phyloP scores from a whole-genome alignment of 352 stramenopile species.

The Pythium periplocum region DNA sequence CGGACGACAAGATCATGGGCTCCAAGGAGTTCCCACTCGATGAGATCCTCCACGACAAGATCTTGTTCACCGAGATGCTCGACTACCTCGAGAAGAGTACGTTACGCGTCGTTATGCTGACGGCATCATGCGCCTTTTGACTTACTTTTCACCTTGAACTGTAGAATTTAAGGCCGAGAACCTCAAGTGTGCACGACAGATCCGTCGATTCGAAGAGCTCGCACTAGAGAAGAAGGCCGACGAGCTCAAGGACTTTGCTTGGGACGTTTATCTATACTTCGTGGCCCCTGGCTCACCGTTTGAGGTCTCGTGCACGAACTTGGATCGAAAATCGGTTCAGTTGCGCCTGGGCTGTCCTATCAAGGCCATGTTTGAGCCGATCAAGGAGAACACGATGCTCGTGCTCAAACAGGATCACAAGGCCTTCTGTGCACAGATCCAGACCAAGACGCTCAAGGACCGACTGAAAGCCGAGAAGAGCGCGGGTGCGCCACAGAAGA shows the following conservation, averaged over 20 bases:
- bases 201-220: slow-evolving; percentile 75
- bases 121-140: neutral
- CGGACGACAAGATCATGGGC: slow-evolving; percentile 46
- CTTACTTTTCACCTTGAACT: neutral
- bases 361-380: slow-evolving; percentile 79
- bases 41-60: slow-evolving; percentile 76
- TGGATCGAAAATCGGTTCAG: slow-evolving; percentile 79
- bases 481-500: slow-evolving; percentile 31
- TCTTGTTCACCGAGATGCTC: slow-evolving; percentile 80
- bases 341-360: slow-evolving; percentile 72
- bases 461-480: slow-evolving; percentile 59
- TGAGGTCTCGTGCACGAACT: slow-evolving; percentile 79
- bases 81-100: slow-evolving; percentile 83
- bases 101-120: neutral
- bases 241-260: slow-evolving; percentile 78
- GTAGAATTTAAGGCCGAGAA: slow-evolving; percentile 84
- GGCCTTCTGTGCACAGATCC: slow-evolving; percentile 61
- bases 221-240: slow-evolving; percentile 57
- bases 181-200: slow-evolving; percentile 77
- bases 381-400: slow-evolving; percentile 83
- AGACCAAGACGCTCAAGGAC: slow-evolving; percentile 73
- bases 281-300: slow-evolving; percentile 67
- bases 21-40: slow-evolving; percentile 67
- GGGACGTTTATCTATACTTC: slow-evolving; percentile 80
- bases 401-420: slow-evolving; percentile 85